Base-by-base conservation (phyloP, 371 early-diverging fungal genomes). In the Hamiltosporidium tvaerminnensis region DNA sequence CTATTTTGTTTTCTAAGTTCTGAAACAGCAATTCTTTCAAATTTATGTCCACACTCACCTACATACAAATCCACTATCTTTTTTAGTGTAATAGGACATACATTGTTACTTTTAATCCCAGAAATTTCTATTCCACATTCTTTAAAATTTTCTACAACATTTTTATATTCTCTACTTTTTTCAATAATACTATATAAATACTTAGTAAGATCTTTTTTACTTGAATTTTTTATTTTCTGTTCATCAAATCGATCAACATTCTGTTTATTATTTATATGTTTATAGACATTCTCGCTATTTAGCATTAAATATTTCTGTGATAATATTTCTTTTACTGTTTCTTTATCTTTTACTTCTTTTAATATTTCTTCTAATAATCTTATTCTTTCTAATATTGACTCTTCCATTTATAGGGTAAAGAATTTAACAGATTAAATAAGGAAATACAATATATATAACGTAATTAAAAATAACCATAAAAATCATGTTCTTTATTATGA, bases 21-120 rank as follows among this genome's bases (percentile, higher is more conserved):
- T 16, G 61, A 31, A 2, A 65, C 36, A 1, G 56, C 61, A 10
- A n/a, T 50, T 61, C 58, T 61, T 57, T 76, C 72, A 53, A 73
- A 66, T 23, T 47, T 49, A 64, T 76, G 77, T 1, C 74, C 74
- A 49, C 77, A 76, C 23, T 62, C 63, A 23, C 65, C 65, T 14
- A 33, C 53, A 65, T 59, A 67, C 38, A 53, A 36, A 16, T 54
- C 59, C 16, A 23, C 48, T 38, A 76, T 72, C 48, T 65, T 62
- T 38, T 64, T 64, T 55, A 74, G 74, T 36, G 69, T 60, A 7
- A 76, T 59, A 12, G 72, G 67, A 57, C 74, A 73, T 35, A 66
- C 57, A 34, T 55, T 36, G 14, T 33, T 49, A 12, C 56, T 55
- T 62, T 16, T 50, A 1, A 47, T 58, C 53, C 60, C 59, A 49